A percentile compares a stretch with the other conserved stretches of the same genome.
phyloP scores from a whole-genome alignment of 225 moss, liverwort and hornwort species.

The Pleurozium schreberi region DNA sequence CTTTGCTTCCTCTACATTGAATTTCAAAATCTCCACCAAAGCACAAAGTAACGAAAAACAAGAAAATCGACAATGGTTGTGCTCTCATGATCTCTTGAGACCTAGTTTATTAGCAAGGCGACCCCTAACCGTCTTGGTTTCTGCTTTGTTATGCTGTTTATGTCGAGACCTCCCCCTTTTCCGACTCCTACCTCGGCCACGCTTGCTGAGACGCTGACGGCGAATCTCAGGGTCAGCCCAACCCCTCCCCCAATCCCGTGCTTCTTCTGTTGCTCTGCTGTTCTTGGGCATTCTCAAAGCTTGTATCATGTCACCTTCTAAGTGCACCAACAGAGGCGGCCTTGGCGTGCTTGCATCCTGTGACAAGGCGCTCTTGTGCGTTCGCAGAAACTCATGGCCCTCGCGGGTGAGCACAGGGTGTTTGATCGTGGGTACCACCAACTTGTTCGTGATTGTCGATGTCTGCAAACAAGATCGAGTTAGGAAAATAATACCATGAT shows the following conservation, averaged over 20 bases:
- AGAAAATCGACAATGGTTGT: not conserved
- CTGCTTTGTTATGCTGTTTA: conserved; percentile 12
- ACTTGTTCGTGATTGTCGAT: conserved; percentile 25
- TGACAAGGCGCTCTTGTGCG: conserved; percentile 5
- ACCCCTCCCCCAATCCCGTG: conserved; percentile 44
- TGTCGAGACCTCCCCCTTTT: conserved; percentile 24
- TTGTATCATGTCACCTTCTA: conserved; percentile 63
- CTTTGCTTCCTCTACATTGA: not conserved
- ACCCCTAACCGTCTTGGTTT: conserved; percentile 32
- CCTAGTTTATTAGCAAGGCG: conserved; percentile 54
- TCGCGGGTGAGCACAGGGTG: conserved; percentile 28
- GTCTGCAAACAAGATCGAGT: conserved; percentile 5
- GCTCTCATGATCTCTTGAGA: conserved; percentile 11
- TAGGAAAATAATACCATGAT: not conserved
- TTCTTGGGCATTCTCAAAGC: conserved; percentile 29
- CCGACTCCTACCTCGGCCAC: conserved; percentile 12
- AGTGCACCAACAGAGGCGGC: conserved; percentile 18
- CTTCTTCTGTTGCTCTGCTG: conserved; percentile 2
- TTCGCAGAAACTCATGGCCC: conserved; percentile 32
- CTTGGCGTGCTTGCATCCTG: not conserved
- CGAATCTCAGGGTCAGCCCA: conserved; percentile 59
- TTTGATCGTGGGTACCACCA: conserved; percentile 42
- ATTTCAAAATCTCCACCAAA: not conserved
- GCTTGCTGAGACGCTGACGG: conserved; percentile 29
- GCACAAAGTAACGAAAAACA: not conserved